Conservation (phyloP, 768 basidiomycete species). For the Gymnopilus junonius region DNA sequence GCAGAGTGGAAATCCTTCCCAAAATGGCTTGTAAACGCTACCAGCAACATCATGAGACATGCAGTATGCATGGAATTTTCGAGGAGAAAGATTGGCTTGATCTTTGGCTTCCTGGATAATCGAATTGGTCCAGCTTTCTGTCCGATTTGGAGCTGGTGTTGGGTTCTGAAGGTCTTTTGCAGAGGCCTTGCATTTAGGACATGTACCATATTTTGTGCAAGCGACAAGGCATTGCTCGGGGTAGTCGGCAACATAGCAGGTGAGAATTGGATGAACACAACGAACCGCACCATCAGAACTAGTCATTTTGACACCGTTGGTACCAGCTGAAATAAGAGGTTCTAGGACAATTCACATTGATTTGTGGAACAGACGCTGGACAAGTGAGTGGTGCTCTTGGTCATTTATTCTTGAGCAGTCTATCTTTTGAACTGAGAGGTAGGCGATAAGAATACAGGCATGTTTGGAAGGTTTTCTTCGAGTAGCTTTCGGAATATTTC, state of each 20-base stretch:
- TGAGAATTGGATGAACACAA: slow-evolving; percentile 20
- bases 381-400: too few relatives aligned
- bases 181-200: slow-evolving; percentile 17
- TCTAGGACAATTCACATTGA: too few relatives aligned
- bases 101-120: slow-evolving; percentile 16
- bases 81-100: slow-evolving; percentile 13
- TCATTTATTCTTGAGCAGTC: too few relatives aligned
- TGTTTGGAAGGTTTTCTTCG: slow-evolving; percentile 36
- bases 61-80: slow-evolving; percentile 11
- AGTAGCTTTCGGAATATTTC: slow-evolving; percentile 38
- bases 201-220: slow-evolving; percentile 28
- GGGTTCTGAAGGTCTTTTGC: slow-evolving; percentile 15
- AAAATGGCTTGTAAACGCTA: slow-evolving; percentile 17
- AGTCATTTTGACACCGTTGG: too few relatives aligned
- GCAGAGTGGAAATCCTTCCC: slow-evolving; percentile 16
- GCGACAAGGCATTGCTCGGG: slow-evolving; percentile 45
- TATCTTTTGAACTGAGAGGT: too few relatives aligned
- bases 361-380: too few relatives aligned
- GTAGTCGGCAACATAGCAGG: slow-evolving; percentile 32
- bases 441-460: slow-evolving; percentile 42
- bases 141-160: background rate
- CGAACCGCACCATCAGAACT: too few relatives aligned
- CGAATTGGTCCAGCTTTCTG: slow-evolving; percentile 12
- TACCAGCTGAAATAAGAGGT: too few relatives aligned
- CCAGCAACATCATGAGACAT: slow-evolving; percentile 23